Percentiles rank a stretch among this genome's conserved stretches.
Conservation (phyloP, 345 rosid genomes). For the Triadica sebifera region DNA sequence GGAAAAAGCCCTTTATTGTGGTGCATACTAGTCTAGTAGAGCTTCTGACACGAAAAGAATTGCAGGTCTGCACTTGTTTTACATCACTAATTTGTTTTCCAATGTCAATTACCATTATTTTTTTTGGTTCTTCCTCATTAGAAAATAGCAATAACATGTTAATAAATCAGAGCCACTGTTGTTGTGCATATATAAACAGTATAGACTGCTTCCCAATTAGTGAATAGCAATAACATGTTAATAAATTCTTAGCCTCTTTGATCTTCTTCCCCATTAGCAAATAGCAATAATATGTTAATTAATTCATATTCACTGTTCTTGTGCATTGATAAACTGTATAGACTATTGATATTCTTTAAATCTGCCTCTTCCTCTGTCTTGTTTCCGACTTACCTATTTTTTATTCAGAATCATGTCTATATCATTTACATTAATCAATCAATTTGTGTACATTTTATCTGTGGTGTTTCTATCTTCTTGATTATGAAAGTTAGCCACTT, state of each 20-base stretch:
- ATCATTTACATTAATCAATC: not conserved
- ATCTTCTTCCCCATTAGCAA: not conserved
- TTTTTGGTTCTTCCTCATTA: not conserved
- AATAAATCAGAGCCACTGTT: not conserved
- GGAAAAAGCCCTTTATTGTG: constrained; percentile 89
- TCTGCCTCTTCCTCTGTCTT: not conserved
- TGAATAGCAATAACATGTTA: not conserved
- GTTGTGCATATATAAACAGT: not conserved
- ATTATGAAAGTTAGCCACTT: constrained; percentile 17
- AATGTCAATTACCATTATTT: not conserved
- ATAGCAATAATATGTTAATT: no score
- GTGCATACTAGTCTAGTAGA: constrained; percentile 90
- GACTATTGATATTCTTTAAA: not conserved
- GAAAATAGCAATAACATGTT: not conserved
- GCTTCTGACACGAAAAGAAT: constrained; percentile 72
- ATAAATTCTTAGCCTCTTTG: not conserved
- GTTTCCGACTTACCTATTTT: not conserved
- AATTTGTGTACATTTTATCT: not conserved
- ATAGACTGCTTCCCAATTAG: not conserved
- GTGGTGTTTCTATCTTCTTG: not conserved
- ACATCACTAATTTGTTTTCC: constrained; percentile 4
- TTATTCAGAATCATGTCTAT: not conserved
- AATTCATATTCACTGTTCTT: not conserved
- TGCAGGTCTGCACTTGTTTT: constrained; percentile 61
- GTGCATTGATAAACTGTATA: not conserved